These are phyloP conservation scores for Pichia insulana DNA, from an alignment of 805 yeast species.

Conservation along the genomic window DNA sequence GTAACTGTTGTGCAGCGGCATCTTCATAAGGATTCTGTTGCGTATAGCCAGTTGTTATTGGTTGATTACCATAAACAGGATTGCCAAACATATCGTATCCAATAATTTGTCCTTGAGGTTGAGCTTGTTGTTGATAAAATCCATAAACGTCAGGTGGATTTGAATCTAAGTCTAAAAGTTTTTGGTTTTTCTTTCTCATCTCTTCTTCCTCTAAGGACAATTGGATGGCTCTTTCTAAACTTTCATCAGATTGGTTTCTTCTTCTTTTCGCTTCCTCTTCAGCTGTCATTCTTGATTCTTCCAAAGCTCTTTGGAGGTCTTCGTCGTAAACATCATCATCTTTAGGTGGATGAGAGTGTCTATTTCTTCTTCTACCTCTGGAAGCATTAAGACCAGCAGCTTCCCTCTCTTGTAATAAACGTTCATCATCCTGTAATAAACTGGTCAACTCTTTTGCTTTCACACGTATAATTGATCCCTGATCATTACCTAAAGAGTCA, in stretches of 20 bases:
- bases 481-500: constrained; percentile 74
- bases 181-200: constrained; percentile 41
- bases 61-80: constrained; percentile 44
- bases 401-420: constrained; percentile 63
- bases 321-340: constrained; percentile 51
- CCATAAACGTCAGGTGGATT: constrained; percentile 24
- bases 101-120: constrained; percentile 25
- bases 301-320: constrained; percentile 73
- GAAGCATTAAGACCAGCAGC: constrained; percentile 20
- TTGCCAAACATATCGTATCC: constrained; percentile 58
- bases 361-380: constrained; percentile 26
- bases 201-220: constrained; percentile 73
- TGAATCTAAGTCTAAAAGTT: constrained; percentile 44
- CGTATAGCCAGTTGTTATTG: constrained; percentile 47
- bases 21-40: constrained; percentile 39
- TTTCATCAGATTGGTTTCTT: constrained; percentile 46
- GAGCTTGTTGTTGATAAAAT: constrained; percentile 28
- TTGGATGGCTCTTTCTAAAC: constrained; percentile 59
- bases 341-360: constrained; percentile 19
- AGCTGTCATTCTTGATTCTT: constrained; percentile 71
- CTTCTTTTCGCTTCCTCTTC: constrained; percentile 68
- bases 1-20: constrained; percentile 16
- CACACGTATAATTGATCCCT: constrained; percentile 80
- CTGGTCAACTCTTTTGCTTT: constrained; percentile 84
- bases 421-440: constrained; percentile 73